Evolutionary conservation across 768 basidiomycete genomes (phyloP).

Genomic region (Pluteus cervinus): DNA sequence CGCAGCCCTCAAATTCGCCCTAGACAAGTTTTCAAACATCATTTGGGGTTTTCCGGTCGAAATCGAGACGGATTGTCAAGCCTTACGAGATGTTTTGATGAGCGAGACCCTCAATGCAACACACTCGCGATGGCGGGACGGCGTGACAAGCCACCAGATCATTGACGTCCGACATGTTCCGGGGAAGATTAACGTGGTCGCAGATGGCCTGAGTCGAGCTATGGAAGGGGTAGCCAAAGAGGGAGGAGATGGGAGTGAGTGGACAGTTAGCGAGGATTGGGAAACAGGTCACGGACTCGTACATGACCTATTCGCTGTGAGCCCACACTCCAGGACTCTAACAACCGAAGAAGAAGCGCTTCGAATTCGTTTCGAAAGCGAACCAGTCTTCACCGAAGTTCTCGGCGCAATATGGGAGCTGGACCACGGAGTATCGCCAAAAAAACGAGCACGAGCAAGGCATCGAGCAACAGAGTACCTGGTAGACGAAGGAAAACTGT

Average conservation of each 20-base stretch:
- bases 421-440: constrained; percentile 9
- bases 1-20: constrained; percentile 25
- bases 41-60: constrained; percentile 24
- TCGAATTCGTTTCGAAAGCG: constrained; percentile 13
- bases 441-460: constrained; percentile 12
- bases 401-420: constrained; percentile 16
- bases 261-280: constrained; percentile 24
- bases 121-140: constrained; percentile 29
- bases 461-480: constrained; percentile 19
- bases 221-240: constrained; percentile 10
- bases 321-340: background rate
- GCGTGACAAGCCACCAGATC: constrained; percentile 20
- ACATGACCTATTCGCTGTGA: constrained; percentile 17
- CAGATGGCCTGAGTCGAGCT: constrained; percentile 23
- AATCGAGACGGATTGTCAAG: constrained; percentile 30
- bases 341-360: constrained; percentile 1
- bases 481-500: constrained; percentile 21
- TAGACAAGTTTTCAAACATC: constrained; percentile 24
- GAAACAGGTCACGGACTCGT: constrained; percentile 13
- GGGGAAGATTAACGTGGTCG: constrained; percentile 16
- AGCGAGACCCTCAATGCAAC: constrained; percentile 21
- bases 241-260: constrained; percentile 21
- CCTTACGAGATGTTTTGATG: constrained; percentile 22
- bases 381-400: constrained; percentile 17
- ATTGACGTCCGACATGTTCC: constrained; percentile 16